Base-by-base conservation (phyloP, 1,284 basidiomycete genomes). In the Dichomitus squalens region DNA sequence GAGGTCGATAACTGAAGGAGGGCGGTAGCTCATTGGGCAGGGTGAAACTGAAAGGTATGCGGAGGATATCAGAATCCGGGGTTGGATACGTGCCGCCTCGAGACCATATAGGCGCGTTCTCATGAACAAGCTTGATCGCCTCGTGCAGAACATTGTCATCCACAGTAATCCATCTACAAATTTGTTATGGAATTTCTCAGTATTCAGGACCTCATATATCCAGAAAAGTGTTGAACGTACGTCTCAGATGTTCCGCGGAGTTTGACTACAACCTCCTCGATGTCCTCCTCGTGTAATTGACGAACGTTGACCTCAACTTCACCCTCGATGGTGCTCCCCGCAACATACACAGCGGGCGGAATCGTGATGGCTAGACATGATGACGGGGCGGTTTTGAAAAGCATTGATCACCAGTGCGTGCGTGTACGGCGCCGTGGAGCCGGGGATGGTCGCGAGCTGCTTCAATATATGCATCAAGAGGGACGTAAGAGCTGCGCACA, bases 21-120 rank as follows among this genome's bases (percentile, higher is more conserved):
- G 69, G 67, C 0, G 64, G 66, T 23, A 67, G 58, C 7, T 57
- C 20, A 2, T 38, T 9, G 6, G 65, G 65, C 3, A 70, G 64
- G 1, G n/a, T 27, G 55, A 68, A 63, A 7, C 46, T 21, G 52
- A 69, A 70, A 3, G 66, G 69, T 8, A 69, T 14, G 18, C 47
- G 49, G 27, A 70, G 52, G 47, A 58, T 43, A 47, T 65, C 49
- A 1, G 63, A 53, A 21, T 53, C 66, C 1, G 68, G 52, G 1
- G 57, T 43, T 0, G 69, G 63, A 35, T 62, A 67, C 0, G 46
- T 40, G 27, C 49, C 21, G 18, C 63, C 57, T 4, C 61, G 57
- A 3, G 53, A 55, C 69, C 69, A 70, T 12, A 68, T 14, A 4
- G 51, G 44, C 18, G 34, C 29, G 31, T 62, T 55, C 7, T 64